phyloP scores from a whole-genome alignment of 192 early-diverging fungal species.

The Podila epicladia region DNA sequence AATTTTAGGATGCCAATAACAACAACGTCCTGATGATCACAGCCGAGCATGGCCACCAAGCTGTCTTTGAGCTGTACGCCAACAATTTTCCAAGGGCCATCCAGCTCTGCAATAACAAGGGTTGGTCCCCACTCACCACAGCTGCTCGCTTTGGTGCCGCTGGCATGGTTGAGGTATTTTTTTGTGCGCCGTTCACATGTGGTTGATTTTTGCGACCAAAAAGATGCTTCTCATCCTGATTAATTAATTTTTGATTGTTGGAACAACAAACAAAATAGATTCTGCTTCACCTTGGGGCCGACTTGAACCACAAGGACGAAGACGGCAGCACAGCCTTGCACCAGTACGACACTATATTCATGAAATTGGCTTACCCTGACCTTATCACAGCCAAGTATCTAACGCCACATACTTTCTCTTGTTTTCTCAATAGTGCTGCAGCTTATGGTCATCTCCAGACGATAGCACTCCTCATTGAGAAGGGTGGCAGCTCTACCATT shows the following conservation, averaged over 20 bases:
- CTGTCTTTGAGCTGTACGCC: slow-evolving; percentile 48
- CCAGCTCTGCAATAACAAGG: slow-evolving; percentile 41
- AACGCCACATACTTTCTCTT: not conserved
- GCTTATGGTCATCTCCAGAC: slow-evolving; percentile 49
- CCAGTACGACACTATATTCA: slow-evolving; percentile 22
- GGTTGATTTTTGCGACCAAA: not conserved
- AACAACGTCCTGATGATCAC: slow-evolving; percentile 45
- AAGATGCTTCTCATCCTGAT: not conserved
- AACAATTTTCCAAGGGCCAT: slow-evolving; percentile 34
- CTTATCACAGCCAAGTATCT: not conserved
- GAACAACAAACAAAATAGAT: slow-evolving; percentile 9
- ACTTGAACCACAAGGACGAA: slow-evolving; percentile 43
- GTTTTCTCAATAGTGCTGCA: slow-evolving; percentile 29
- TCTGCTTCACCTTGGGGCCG: slow-evolving; percentile 36
- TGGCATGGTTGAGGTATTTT: slow-evolving; percentile 39
- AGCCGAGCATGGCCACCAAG: slow-evolving; percentile 39
- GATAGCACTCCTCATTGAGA: slow-evolving; percentile 33
- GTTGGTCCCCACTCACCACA: slow-evolving; percentile 34
- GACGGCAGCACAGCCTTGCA: slow-evolving; percentile 44
- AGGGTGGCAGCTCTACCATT: slow-evolving; percentile 34
- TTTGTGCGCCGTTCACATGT: not conserved
- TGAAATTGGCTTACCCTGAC: not conserved
- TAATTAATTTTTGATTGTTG: not conserved
- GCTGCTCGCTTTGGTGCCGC: slow-evolving; percentile 37
- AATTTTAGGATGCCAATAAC: slow-evolving; percentile 28